Conservation (phyloP, 2,329 filamentous ascomycete genomes). For the Graphium sp. region DNA sequence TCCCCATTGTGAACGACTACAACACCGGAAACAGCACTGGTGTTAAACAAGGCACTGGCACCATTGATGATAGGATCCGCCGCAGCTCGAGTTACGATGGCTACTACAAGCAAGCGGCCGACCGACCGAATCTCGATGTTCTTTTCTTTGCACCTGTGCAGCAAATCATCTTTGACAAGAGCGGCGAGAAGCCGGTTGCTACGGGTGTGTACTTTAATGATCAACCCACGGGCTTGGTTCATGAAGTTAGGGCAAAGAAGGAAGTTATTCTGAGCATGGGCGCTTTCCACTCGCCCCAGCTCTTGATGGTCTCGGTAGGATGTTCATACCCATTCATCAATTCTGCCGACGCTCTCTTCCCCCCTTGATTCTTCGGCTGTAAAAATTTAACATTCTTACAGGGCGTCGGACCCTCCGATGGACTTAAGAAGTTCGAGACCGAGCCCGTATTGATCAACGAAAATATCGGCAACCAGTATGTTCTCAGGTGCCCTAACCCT, state of each 20-base stretch:
- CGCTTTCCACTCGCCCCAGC: constrained; percentile 29
- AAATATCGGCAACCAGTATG: constrained; percentile 10
- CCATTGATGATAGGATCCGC: constrained; percentile 8
- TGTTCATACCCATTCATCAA: not conserved
- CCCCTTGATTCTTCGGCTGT: too few species aligned
- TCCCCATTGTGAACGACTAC: constrained; percentile 10
- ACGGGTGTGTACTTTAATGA: constrained; percentile 11
- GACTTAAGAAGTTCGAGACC: constrained; percentile 9
- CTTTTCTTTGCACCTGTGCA: constrained; percentile 10
- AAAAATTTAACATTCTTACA: constrained; percentile 2
- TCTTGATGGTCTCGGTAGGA: constrained; percentile 22
- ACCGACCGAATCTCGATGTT: constrained; percentile 10
- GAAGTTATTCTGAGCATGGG: constrained; percentile 33
- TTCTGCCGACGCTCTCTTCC: too few species aligned
- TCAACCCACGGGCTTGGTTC: constrained; percentile 7
- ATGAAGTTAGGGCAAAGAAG: constrained; percentile 12
- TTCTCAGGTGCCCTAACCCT: not conserved
- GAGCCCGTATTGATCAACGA: constrained; percentile 10
- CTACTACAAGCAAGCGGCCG: constrained; percentile 8
- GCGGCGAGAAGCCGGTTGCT: constrained; percentile 7
- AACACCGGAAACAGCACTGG: constrained; percentile 11
- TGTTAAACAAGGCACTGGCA: constrained; percentile 12
- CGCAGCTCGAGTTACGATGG: constrained; percentile 11
- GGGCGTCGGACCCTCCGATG: constrained; percentile 8
- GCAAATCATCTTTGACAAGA: constrained; percentile 7